Percentiles rank a stretch among this genome's conserved stretches.
Evolutionary conservation across 805 yeast genomes (phyloP).

Genomic region (Candida railenensis): DNA sequence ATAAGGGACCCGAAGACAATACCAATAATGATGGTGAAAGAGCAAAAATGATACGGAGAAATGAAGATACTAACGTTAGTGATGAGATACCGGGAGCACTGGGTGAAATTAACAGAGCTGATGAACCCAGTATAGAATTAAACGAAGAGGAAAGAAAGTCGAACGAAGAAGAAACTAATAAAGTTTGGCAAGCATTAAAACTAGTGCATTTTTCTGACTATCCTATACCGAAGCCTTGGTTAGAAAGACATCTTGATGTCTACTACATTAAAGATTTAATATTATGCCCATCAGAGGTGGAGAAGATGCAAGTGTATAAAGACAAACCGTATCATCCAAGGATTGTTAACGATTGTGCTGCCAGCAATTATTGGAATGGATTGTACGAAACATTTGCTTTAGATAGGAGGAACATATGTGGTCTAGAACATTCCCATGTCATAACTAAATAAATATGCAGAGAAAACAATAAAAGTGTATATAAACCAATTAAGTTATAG

Average conservation of each 20-base stretch:
- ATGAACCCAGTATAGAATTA: not conserved
- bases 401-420: slow-evolving; percentile 1
- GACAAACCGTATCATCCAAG: not conserved
- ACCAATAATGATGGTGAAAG: too few relatives aligned
- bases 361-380: slow-evolving; percentile 3
- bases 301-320: not conserved
- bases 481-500: too few relatives aligned
- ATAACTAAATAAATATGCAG: not conserved
- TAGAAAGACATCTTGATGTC: slow-evolving; percentile 12
- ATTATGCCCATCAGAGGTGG: not conserved
- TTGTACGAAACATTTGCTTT: not conserved
- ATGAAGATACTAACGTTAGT: too few relatives aligned
- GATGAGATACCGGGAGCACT: not conserved
- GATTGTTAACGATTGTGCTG: slow-evolving; percentile 2
- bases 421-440: not conserved
- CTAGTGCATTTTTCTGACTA: slow-evolving; percentile 64
- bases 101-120: not conserved
- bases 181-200: slow-evolving; percentile 26
- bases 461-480: too few relatives aligned
- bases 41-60: too few relatives aligned
- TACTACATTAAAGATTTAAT: not conserved
- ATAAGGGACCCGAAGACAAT: too few relatives aligned
- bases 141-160: not conserved
- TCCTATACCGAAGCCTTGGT: slow-evolving; percentile 71
- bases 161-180: not conserved